Conservation (phyloP, 2,329 filamentous ascomycete genomes). For the Alternaria alternata region DNA sequence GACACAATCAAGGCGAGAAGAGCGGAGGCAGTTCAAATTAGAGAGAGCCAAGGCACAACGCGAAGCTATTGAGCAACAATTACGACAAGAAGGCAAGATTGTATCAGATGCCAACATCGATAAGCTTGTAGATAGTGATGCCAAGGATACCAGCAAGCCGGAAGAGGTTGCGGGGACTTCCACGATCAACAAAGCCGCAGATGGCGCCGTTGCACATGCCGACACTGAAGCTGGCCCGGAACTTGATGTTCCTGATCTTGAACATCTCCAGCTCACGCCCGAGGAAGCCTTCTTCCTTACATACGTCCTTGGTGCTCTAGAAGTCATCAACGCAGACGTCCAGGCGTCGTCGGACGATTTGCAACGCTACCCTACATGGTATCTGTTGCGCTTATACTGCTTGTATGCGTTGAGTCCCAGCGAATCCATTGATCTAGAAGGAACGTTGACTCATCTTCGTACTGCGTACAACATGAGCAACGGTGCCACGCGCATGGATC, state of each 20-base stretch:
- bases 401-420: conserved; percentile 71
- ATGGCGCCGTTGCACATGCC: conserved; percentile 13
- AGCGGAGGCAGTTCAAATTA: conserved; percentile 85
- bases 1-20: conserved; percentile 78
- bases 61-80: conserved; percentile 79
- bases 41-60: conserved; percentile 89
- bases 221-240: conserved; percentile 10
- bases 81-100: conserved; percentile 61
- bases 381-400: conserved; percentile 65
- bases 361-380: conserved; percentile 51
- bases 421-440: conserved; percentile 22
- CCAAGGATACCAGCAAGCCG: conserved; percentile 26
- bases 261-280: conserved; percentile 89
- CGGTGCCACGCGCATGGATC: conserved; percentile 11
- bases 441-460: conserved; percentile 15
- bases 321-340: conserved; percentile 63
- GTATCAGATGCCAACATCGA: conserved; percentile 31
- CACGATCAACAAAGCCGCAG: conserved; percentile 21
- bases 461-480: conserved; percentile 25
- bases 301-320: conserved; percentile 79
- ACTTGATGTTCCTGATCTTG: conserved; percentile 58
- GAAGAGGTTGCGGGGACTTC: conserved; percentile 23
- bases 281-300: conserved; percentile 92
- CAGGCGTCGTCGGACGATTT: conserved; percentile 48
- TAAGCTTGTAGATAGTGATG: conserved; percentile 44